phyloP scores from a whole-genome alignment of 78 protist species.

The Pigoraptor vietnamica region DNA sequence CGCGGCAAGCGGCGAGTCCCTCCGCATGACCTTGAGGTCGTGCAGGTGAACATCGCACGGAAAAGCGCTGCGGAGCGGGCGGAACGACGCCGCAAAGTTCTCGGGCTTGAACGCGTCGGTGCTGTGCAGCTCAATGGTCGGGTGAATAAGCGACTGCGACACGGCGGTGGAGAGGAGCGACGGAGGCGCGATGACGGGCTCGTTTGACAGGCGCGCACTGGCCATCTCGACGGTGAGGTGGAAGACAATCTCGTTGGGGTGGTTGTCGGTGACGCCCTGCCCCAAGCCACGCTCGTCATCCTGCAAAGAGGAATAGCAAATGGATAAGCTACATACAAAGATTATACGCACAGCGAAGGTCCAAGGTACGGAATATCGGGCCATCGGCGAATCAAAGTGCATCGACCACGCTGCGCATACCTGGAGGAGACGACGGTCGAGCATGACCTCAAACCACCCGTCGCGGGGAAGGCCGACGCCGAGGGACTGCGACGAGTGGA shows the following conservation, averaged over 20 bases:
- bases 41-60: slow-evolving; percentile 1
- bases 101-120: neutral
- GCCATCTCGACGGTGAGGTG: neutral
- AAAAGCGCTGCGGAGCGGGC: neutral
- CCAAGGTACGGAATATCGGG: too few species aligned
- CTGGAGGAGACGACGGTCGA: neutral
- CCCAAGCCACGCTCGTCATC: slow-evolving; percentile 1
- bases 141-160: neutral
- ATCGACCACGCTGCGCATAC: neutral
- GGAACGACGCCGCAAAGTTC: neutral
- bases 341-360: neutral
- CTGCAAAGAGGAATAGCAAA: neutral
- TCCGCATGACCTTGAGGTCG: neutral
- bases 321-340: neutral
- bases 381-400: too few species aligned
- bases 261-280: neutral
- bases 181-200: neutral
- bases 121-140: neutral
- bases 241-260: neutral
- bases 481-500: neutral
- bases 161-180: neutral
- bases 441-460: neutral
- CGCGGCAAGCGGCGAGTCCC: neutral
- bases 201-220: neutral
- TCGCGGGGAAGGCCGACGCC: neutral